Base-by-base conservation (phyloP, 2,329 filamentous ascomycete species). In the Botrytis tulipae region DNA sequence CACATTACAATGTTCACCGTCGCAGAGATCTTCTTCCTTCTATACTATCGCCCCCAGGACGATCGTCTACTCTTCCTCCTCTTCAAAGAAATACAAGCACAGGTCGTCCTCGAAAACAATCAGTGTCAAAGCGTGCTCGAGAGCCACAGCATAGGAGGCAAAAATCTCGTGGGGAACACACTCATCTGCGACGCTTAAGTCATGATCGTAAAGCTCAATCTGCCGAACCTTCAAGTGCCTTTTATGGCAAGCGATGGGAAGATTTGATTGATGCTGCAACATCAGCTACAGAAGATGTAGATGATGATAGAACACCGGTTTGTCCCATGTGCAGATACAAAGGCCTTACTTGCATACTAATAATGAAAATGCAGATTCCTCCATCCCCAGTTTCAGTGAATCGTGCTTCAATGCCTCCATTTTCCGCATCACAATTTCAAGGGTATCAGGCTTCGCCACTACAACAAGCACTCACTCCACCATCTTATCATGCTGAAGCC, bases 241-340 rank as follows among this genome's bases (percentile, higher is more conserved):
- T 80, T 46, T 72, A 72, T 29, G 94, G 93, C 77, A 97, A 96
- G 84, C 88, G 95, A 79, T 98, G 95, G 96, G 94, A 97, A 83
- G 95, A 98, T 82, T 87, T 98, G 75, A 97, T 98, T 77, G 95
- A 98, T 83, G 95, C 95, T 70, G 95, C 93, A 72, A 94, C 95
- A 46, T 97, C 94, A 75, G 94, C 95, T 42, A 97, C 94, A 4
- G 95, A 97, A 84, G 95, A 92, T 79, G 88, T 96, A 80, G 94
- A 97, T 82, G 94, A 95, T 80, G 95, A 97, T 82, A 89, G 95
- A 81, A 97, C 93, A 81, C 93, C 93, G 80, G 93, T 97, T 88
- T 86, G 91, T 87, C 40, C 22, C 22, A 7, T 25, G 37, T 20
- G 32, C 16, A 16, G 16, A 59, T 57, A 44, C 9, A 40, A 14